Evolutionary conservation across 2,329 filamentous ascomycete genomes (phyloP).

Genomic region (Lasiodiplodia sp.): DNA sequence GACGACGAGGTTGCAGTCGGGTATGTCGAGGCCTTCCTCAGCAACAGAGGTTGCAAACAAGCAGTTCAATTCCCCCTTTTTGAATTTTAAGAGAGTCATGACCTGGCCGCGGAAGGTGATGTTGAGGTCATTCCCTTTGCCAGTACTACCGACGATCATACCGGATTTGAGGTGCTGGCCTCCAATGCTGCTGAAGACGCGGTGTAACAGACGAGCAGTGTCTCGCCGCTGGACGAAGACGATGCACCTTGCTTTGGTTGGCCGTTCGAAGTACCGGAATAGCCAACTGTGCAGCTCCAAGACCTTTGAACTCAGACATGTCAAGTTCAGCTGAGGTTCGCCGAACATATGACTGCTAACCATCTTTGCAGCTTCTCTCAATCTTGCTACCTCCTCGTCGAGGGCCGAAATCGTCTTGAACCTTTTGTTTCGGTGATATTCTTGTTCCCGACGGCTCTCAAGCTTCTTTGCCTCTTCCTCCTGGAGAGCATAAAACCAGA

Average conservation of each 20-base stretch:
- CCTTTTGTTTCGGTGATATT: conserved; percentile 51
- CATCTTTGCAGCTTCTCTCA: conserved; percentile 66
- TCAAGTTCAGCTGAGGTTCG: conserved; percentile 45
- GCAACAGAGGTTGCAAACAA: conserved; percentile 71
- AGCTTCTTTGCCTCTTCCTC: conserved; percentile 69
- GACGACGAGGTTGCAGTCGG: conserved; percentile 70
- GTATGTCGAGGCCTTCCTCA: conserved; percentile 72
- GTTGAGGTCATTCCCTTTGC: conserved; percentile 63
- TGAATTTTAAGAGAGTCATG: conserved; percentile 71
- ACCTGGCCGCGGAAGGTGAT: conserved; percentile 79
- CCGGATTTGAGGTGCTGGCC: conserved; percentile 67
- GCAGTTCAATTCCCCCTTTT: conserved; percentile 65
- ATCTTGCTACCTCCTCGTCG: conserved; percentile 61
- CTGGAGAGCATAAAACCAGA: conserved; percentile 76
- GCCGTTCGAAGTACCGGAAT: conserved; percentile 65
- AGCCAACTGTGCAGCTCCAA: conserved; percentile 68
- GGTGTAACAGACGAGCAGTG: conserved; percentile 76
- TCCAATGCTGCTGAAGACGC: conserved; percentile 68
- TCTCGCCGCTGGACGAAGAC: conserved; percentile 84
- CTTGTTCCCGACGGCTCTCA: conserved; percentile 44
- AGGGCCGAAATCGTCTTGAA: conserved; percentile 51
- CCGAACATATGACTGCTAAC: conserved; percentile 62
- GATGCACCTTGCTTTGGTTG: conserved; percentile 74
- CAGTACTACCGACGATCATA: conserved; percentile 69
- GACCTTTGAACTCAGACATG: conserved; percentile 76